Percentiles rank a stretch among this genome's conserved stretches.
Evolutionary conservation across 345 rosid genomes (phyloP).

Genomic region (Eucalyptus sp.): DNA sequence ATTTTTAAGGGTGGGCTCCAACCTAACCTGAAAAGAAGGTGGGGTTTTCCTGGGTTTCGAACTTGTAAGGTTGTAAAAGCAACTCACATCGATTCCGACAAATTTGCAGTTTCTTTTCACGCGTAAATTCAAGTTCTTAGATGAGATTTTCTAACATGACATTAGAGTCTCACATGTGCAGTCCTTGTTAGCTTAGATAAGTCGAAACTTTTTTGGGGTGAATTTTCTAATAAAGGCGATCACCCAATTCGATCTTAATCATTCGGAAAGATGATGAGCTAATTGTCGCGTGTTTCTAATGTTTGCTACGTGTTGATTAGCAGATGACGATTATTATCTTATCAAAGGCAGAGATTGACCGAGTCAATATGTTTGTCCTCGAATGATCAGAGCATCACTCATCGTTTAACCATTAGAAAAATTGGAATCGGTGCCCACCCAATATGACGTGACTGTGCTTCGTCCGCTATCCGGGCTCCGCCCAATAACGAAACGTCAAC

Average conservation of each 20-base stretch:
- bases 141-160: neutral
- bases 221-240: neutral
- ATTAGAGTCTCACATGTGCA: neutral
- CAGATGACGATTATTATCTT: neutral
- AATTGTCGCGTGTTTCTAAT: neutral
- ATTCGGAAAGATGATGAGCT: neutral
- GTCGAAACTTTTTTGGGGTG: accelerated
- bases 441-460: neutral
- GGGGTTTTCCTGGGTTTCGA: neutral
- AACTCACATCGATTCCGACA: neutral
- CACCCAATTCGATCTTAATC: neutral
- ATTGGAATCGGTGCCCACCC: neutral
- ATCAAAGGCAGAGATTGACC: neutral
- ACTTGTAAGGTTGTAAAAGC: neutral
- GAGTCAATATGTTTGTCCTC: neutral
- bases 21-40: neutral
- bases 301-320: neutral
- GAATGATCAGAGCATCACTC: neutral
- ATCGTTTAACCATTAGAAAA: neutral
- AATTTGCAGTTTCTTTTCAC: neutral
- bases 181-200: neutral
- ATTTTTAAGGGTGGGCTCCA: neutral
- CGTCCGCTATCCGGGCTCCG: neutral
- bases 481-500: neutral
- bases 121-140: too few species aligned